phyloP scores from a whole-genome alignment of 2,329 filamentous ascomycete species.

The Fusarium sp. region DNA sequence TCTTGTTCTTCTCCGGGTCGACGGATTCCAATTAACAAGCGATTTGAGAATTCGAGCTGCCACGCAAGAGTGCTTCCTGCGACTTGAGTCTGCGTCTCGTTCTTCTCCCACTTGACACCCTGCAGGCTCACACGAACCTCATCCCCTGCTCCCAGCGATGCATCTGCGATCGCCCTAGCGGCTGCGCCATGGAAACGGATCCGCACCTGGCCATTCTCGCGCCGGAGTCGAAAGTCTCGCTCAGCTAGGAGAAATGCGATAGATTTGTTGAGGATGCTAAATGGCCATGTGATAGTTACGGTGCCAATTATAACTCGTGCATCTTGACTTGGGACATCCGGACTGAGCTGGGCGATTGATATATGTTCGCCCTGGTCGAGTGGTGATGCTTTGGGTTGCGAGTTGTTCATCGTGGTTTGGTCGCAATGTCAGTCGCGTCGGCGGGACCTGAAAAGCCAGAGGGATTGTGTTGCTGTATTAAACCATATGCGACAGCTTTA shows the following conservation, averaged over 20 bases:
- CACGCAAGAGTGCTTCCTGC: slow-evolving; percentile 64
- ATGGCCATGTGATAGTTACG: slow-evolving; percentile 91
- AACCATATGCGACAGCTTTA: slow-evolving; percentile 5
- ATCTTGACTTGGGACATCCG: slow-evolving; percentile 54
- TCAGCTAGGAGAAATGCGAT: slow-evolving; percentile 86
- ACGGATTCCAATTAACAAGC: slow-evolving; percentile 56
- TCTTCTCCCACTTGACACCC: slow-evolving; percentile 72
- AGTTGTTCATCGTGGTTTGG: slow-evolving; percentile 39
- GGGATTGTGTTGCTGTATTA: slow-evolving; percentile 2
- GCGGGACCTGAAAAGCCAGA: slow-evolving; percentile 15
- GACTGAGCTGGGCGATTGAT: slow-evolving; percentile 65
- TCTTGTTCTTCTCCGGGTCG: slow-evolving; percentile 56
- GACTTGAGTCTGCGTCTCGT: slow-evolving; percentile 57
- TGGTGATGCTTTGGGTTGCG: slow-evolving; percentile 30
- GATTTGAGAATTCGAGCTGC: slow-evolving; percentile 65
- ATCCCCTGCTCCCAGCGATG: slow-evolving; percentile 80
- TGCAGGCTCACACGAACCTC: slow-evolving; percentile 73
- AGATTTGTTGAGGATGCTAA: slow-evolving; percentile 77
- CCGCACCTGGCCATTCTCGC: slow-evolving; percentile 80
- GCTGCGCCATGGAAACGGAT: slow-evolving; percentile 76
- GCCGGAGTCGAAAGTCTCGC: slow-evolving; percentile 82
- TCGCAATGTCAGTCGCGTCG: slow-evolving; percentile 29
- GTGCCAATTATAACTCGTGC: slow-evolving; percentile 69
- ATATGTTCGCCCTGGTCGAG: slow-evolving; percentile 50
- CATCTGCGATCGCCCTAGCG: slow-evolving; percentile 73